Evolutionary conservation across 345 rosid genomes (phyloP).

Genomic region (Brassica nigra): DNA sequence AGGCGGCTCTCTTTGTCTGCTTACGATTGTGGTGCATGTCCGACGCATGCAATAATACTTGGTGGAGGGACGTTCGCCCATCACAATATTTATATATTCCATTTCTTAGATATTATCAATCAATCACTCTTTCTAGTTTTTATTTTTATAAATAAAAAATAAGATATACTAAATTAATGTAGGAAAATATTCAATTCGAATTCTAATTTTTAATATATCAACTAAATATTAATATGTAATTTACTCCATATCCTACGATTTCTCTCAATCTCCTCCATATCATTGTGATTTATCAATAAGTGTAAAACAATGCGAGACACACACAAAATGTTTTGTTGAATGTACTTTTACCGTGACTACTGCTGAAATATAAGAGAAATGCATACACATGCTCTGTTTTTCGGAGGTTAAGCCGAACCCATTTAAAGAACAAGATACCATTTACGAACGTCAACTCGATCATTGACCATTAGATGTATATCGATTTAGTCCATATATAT

Average conservation of each 20-base stretch:
- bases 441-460: no score
- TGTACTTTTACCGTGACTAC: no score
- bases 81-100: not conserved
- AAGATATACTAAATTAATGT: no score
- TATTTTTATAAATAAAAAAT: not conserved
- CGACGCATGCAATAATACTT: slow-evolving; percentile 12
- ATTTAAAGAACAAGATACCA: no score
- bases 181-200: not conserved
- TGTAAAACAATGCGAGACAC: not conserved
- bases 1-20: slow-evolving; percentile 19
- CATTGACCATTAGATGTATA: no score
- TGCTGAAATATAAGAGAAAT: no score
- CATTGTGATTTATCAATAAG: not conserved
- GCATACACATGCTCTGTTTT: no score
- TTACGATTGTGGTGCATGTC: slow-evolving; percentile 17
- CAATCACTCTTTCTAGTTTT: not conserved
- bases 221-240: not conserved
- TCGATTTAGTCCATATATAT: no score
- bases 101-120: not conserved
- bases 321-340: not conserved
- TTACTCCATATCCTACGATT: not conserved
- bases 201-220: no score
- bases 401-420: no score
- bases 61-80: not conserved
- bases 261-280: not conserved